A percentile compares a stretch with the other conserved stretches of the same genome.
Conservation (phyloP, 202 grass and related monocot genomes). For the Brachypodium distachyon region DNA sequence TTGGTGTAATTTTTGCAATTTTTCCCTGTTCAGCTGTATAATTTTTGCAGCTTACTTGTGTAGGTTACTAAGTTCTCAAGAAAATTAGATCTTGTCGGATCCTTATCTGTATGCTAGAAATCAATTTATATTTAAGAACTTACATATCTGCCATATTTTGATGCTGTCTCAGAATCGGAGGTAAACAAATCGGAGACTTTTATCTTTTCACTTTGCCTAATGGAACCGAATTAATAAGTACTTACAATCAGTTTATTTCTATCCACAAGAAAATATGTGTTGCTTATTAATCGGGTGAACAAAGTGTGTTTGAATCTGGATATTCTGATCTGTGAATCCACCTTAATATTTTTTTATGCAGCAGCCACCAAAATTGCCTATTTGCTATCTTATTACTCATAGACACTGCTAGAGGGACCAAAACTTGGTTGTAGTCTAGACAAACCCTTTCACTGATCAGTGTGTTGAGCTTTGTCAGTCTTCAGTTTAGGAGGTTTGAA, state of each 20-base stretch:
- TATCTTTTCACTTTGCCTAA: background rate
- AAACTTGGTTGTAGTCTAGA: background rate
- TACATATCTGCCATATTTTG: background rate
- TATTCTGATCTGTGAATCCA: background rate
- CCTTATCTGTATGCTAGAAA: background rate
- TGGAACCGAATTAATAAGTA: background rate
- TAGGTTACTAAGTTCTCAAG: background rate
- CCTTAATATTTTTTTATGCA: background rate
- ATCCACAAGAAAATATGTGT: background rate
- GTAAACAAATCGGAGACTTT: background rate
- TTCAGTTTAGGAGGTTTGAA: background rate
- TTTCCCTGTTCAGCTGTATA: background rate
- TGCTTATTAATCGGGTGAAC: background rate
- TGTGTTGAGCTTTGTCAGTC: background rate
- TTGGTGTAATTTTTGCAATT: background rate
- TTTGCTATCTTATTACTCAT: background rate
- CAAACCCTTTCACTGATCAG: background rate
- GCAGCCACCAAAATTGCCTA: background rate
- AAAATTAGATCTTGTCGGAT: background rate
- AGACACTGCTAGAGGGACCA: background rate
- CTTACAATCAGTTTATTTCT: background rate
- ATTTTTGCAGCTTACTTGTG: background rate
- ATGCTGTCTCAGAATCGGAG: background rate
- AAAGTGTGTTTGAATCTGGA: background rate
- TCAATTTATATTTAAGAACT: background rate